Percentiles rank a stretch among this genome's conserved stretches.
phyloP scores from a whole-genome alignment of 225 moss, liverwort and hornwort species.

The Climacium dendroides region DNA sequence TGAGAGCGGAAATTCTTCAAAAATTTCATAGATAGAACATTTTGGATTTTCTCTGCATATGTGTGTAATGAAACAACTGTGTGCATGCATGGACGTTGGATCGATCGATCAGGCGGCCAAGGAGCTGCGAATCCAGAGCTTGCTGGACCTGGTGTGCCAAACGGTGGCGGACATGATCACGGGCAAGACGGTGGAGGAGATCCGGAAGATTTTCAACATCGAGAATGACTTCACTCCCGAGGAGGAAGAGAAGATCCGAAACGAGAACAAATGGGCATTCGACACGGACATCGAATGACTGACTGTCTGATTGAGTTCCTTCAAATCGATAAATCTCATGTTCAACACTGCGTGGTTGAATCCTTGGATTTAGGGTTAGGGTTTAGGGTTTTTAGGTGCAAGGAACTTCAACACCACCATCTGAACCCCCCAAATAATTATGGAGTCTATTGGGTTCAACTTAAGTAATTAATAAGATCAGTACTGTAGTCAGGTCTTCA shows the following conservation, averaged over 20 bases:
- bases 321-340: background rate
- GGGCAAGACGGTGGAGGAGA: constrained; percentile 5
- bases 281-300: background rate
- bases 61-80: background rate
- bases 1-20: background rate
- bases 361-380: background rate
- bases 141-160: constrained; percentile 9
- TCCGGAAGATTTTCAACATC: constrained; percentile 9
- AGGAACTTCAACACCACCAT: background rate
- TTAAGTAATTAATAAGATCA: background rate
- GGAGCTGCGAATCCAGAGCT: constrained; percentile 3
- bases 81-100: background rate
- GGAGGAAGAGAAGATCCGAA: constrained; percentile 13
- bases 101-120: background rate
- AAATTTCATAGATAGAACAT: background rate
- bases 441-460: background rate
- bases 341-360: background rate
- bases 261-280: constrained; percentile 17
- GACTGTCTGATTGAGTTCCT: too few relatives aligned
- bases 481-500: too few relatives aligned
- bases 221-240: constrained; percentile 7
- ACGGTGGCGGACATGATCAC: constrained; percentile 1
- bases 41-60: background rate
- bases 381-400: background rate
- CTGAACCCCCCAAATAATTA: background rate